Base-by-base conservation (phyloP, 2,329 filamentous ascomycete species). In the Ceratocystis alfenasii region DNA sequence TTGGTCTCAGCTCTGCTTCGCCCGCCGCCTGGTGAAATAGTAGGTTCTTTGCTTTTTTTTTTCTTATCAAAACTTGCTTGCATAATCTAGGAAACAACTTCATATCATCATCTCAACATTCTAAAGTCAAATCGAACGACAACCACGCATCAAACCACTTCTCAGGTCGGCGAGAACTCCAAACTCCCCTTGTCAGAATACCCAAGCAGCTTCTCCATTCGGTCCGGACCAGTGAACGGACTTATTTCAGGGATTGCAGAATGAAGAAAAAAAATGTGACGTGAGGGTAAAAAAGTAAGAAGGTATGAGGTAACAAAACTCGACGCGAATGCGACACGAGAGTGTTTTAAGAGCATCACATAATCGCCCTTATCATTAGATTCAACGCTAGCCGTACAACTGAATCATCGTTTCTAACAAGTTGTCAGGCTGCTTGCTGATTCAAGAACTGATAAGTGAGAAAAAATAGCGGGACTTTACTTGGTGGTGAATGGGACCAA, bases 151-250 rank as follows among this genome's bases (percentile, higher is more conserved):
- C 53, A 57, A 57, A 10, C 22, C 53, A 57, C 28, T 57, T 28
- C 17, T 22, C 30, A 57, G 36, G 53, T 57, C 53, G 22, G 53
- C n/a, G 53, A 5, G 25, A 28, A 17, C 6, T 7, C 50, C 46
- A 50, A n/a, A 50, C n/a, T 20, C n/a, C n/a, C 46, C 46, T 10
- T 50, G 46, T 50, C 46, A 50, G 22, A n/a, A 30, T 22, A n/a
- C 4, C 53, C 53, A 28, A 57, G 28, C 10, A 30, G 10, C 46
- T 15, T 33, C 53, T 33, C 53, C 53, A 57, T 57, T 57, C 53
- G 53, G 53, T 17, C 53, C 53, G 53, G 53, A 30, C 53, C 53
- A 57, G 53, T 57, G 53, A 57, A 57, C 53, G 53, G 53, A 57
- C 53, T 57, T 41, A 41, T 41, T 41, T 57, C 53, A 57, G 53